These are phyloP conservation scores for Trypanosoma grayi DNA, from an alignment of 208 protist genomes.

Conservation along the genomic window DNA sequence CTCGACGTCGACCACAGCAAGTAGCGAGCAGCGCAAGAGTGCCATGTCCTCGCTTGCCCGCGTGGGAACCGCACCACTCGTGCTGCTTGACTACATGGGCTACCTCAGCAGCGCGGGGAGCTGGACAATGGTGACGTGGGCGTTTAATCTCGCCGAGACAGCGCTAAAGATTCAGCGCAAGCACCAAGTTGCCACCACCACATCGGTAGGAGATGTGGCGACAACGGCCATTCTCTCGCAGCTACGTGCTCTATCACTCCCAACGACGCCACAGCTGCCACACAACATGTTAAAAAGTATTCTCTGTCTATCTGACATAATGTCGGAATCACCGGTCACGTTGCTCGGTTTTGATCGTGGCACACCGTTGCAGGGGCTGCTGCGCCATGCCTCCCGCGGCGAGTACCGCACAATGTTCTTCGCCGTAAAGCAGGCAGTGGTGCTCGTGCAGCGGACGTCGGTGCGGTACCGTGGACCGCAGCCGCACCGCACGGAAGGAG, in stretches of 20 bases:
- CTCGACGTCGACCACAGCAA: neutral
- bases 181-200: slow-evolving; percentile 32
- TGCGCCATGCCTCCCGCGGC: slow-evolving; percentile 43
- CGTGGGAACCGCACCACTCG: slow-evolving; percentile 41
- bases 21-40: slow-evolving; percentile 1
- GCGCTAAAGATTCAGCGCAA: slow-evolving; percentile 42
- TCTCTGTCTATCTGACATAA: slow-evolving; percentile 44
- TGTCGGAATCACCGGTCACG: slow-evolving; percentile 36
- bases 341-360: slow-evolving; percentile 60
- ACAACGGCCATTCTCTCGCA: slow-evolving; percentile 60
- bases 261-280: slow-evolving; percentile 25
- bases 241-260: slow-evolving; percentile 42
- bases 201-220: slow-evolving; percentile 26
- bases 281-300: slow-evolving; percentile 28
- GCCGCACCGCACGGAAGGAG: neutral
- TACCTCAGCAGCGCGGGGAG: slow-evolving; percentile 49
- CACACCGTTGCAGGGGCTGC: slow-evolving; percentile 36
- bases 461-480: slow-evolving; percentile 16
- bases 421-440: slow-evolving; percentile 65
- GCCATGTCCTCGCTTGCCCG: slow-evolving; percentile 23
- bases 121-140: slow-evolving; percentile 65
- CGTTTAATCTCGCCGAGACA: slow-evolving; percentile 65
- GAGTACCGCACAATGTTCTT: slow-evolving; percentile 61
- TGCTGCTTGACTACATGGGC: slow-evolving; percentile 69
- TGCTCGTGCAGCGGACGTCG: slow-evolving; percentile 52